phyloP scores from a whole-genome alignment of 179 eudicot species.

The Pouteria campechiana region DNA sequence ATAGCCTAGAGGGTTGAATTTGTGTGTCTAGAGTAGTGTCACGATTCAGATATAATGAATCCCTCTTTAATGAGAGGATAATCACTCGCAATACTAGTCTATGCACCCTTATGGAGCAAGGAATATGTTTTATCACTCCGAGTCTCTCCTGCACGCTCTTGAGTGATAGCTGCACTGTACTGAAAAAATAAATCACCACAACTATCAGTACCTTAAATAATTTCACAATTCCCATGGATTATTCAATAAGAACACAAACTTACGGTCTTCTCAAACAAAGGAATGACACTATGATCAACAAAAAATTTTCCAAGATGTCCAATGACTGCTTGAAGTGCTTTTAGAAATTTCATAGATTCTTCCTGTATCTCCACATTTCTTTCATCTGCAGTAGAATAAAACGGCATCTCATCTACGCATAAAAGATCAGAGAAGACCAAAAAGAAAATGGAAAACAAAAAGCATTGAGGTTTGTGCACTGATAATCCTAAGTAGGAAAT shows the following conservation, averaged over 20 bases:
- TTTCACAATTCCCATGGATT: not conserved
- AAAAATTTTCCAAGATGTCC: conserved; percentile 83
- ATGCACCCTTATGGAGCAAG: conserved; percentile 18
- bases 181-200: conserved; percentile 14
- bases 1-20: conserved; percentile 27
- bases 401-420: conserved; percentile 53
- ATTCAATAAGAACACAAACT: conserved; percentile 14
- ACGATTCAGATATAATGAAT: conserved; percentile 35
- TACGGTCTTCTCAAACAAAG: conserved; percentile 72
- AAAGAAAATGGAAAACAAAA: too few species aligned
- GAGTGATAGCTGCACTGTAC: conserved; percentile 39
- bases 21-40: conserved; percentile 39
- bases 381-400: conserved; percentile 58
- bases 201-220: not conserved
- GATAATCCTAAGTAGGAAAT: too few species aligned
- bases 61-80: conserved; percentile 42
- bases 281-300: conserved; percentile 77
- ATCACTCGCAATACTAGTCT: conserved; percentile 33
- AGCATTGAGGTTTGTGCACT: too few species aligned
- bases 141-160: conserved; percentile 41
- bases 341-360: conserved; percentile 63
- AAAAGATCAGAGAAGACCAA: too few species aligned
- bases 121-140: conserved; percentile 56
- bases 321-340: conserved; percentile 64
- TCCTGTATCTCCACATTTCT: conserved; percentile 79